Percentiles rank a stretch among this genome's conserved stretches.
phyloP scores from a whole-genome alignment of 2,329 filamentous ascomycete species.

The Fusarium robinianum region DNA sequence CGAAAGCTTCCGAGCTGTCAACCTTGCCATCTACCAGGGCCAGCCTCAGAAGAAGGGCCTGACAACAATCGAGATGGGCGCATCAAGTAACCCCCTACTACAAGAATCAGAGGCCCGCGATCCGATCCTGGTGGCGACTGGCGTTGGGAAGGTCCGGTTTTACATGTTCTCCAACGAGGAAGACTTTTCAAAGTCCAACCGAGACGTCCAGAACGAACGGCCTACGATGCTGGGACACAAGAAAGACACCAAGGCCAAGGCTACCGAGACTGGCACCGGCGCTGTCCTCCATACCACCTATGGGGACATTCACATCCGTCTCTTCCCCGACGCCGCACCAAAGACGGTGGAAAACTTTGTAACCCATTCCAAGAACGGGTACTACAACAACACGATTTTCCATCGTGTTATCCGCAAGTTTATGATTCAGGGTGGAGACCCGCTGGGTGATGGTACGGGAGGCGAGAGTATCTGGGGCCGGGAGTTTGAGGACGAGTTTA shows the following conservation, averaged over 20 bases:
- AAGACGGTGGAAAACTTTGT: slow-evolving; percentile 98
- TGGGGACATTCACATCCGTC: slow-evolving; percentile 89
- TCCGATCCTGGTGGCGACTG: slow-evolving; percentile 84
- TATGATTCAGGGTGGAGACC: slow-evolving; percentile 98
- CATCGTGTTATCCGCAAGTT: slow-evolving; percentile 97
- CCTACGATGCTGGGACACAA: slow-evolving; percentile 68
- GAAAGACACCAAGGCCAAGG: slow-evolving; percentile 58
- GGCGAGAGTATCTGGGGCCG: slow-evolving; percentile 92
- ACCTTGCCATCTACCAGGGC: slow-evolving; percentile 89
- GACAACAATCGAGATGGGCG: slow-evolving; percentile 95
- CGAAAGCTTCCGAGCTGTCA: slow-evolving; percentile 82
- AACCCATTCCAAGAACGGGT: slow-evolving; percentile 83
- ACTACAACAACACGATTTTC: slow-evolving; percentile 98
- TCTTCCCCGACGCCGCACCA: slow-evolving; percentile 91
- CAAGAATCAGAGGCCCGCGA: slow-evolving; percentile 91
- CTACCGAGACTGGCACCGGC: slow-evolving; percentile 72
- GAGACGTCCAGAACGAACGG: slow-evolving; percentile 95
- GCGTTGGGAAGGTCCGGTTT: slow-evolving; percentile 85
- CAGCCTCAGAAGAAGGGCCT: slow-evolving; percentile 92
- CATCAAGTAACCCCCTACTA: slow-evolving; percentile 88
- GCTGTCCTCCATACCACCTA: slow-evolving; percentile 91
- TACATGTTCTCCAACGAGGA: slow-evolving; percentile 97
- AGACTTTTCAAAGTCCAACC: slow-evolving; percentile 78
- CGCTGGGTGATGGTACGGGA: slow-evolving; percentile 86
- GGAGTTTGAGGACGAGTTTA: slow-evolving; percentile 94